Evolutionary conservation across 192 early-diverging fungal genomes (phyloP).

Genomic region (Entomortierella lignicola): DNA sequence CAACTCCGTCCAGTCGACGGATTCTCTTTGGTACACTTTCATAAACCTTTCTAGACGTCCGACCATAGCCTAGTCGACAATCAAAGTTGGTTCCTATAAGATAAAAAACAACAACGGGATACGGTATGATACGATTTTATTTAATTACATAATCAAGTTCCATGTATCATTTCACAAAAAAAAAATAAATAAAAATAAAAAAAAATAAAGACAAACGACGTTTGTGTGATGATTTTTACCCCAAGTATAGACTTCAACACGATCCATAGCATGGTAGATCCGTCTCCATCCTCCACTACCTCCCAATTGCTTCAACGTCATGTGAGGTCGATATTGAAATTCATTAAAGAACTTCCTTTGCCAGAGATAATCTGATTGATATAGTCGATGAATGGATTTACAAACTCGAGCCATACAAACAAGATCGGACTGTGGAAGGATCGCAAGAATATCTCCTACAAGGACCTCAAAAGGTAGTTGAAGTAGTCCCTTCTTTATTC

Average conservation of each 20-base stretch:
- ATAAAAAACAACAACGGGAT: not conserved
- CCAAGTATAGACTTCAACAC: slow-evolving; percentile 49
- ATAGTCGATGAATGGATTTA: slow-evolving; percentile 8
- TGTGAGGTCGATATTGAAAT: slow-evolving; percentile 18
- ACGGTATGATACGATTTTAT: too few relatives aligned
- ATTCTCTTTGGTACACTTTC: slow-evolving; percentile 47
- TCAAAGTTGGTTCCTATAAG: slow-evolving; percentile 30
- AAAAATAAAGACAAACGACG: not conserved
- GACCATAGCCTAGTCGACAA: slow-evolving; percentile 37
- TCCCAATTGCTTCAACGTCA: slow-evolving; percentile 10
- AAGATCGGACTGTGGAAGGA: slow-evolving; percentile 17
- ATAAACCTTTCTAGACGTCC: slow-evolving; percentile 34
- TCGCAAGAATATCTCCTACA: slow-evolving; percentile 27
- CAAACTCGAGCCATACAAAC: slow-evolving; percentile 1
- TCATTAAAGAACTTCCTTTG: slow-evolving; percentile 39
- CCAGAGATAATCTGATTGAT: slow-evolving; percentile 39
- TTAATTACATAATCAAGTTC: too few relatives aligned
- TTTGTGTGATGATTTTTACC: slow-evolving; percentile 20
- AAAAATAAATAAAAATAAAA: slow-evolving; percentile 1
- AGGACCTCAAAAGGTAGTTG: slow-evolving; percentile 39
- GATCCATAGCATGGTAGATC: slow-evolving; percentile 46
- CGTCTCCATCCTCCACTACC: slow-evolving; percentile 29
- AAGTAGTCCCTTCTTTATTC: not conserved
- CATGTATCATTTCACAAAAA: not conserved
- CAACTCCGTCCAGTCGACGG: slow-evolving; percentile 31